Evolutionary conservation across 1,139 yeast genomes (phyloP), one percentile per base, ranked within the genome.

Genomic region (Blastobotrys proliferans): DNA sequence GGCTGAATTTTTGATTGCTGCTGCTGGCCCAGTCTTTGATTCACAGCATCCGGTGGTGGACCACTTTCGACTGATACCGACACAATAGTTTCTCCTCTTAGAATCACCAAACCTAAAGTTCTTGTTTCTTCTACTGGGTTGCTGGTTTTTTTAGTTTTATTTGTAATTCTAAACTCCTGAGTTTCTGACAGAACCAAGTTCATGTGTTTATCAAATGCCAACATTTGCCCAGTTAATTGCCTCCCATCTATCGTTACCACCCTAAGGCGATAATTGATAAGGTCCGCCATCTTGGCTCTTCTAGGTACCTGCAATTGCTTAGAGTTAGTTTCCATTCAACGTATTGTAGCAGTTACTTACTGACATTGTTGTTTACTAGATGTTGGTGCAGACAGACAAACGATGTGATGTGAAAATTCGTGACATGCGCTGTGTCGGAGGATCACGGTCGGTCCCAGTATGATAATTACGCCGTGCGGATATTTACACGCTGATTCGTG

Each of bases 41-140:
- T 11, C 17, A 70, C 64, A 45, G 72, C 76, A 24, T 35, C 3
- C 13, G 3, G 17, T 3, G 80, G 68, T 1, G 96, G 96, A 4
- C 83, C 79, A 30, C 88, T 79, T 59, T 87, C 95, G 25, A 88
- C 83, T 28, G 83, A 78, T 10, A 90, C 74, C 36, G 94, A 79
- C n/a, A 92, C 79, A 24, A 92, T 78, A 52, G 83, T 87, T 51
- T 86, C 97, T 1, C 98, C 98, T 52, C 98, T 74, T 39, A 92
- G 67, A 30, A 92, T 83, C 6, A 86, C 75, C 44, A 92, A 72
- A 0, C 98, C 98, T 33, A 92, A 65, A 2, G 79, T 68, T 45
- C 97, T 69, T 58, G 81, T 83, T 45, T 80, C 81, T 52, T 80
- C 85, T 30, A 38, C 38, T n/a, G 53, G 41, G 19, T 45, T 43